Evolutionary conservation across 2,329 filamentous ascomycete species (phyloP).

Genomic region (Lasiodiplodia sp.): DNA sequence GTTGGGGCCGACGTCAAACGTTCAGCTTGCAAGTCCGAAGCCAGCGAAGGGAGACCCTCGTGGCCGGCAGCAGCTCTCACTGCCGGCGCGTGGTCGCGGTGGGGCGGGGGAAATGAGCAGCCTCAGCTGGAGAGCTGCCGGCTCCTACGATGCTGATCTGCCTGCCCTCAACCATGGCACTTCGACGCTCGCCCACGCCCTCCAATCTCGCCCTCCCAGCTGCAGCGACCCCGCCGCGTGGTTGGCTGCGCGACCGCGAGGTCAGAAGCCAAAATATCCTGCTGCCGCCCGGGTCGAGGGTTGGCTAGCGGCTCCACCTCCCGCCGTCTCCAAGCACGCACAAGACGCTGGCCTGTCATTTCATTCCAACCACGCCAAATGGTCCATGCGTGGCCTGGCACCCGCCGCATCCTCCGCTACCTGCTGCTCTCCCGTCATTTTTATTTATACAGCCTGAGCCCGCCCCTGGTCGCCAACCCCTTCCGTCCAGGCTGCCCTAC

Average conservation of each 20-base stretch:
- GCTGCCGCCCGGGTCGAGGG: slow-evolving; percentile 3
- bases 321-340: slow-evolving; percentile 17
- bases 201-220: background rate
- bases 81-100: slow-evolving; percentile 6
- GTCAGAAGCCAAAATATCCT: background rate
- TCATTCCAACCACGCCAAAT: slow-evolving; percentile 13
- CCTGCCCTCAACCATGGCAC: slow-evolving; percentile 15
- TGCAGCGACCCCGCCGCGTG: background rate
- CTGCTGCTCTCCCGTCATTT: slow-evolving; percentile 16
- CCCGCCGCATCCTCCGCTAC: slow-evolving; percentile 5
- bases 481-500: slow-evolving; percentile 6
- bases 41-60: background rate
- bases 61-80: background rate
- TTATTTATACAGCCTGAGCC: slow-evolving; percentile 15
- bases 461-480: background rate
- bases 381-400: slow-evolving; percentile 9
- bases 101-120: slow-evolving; percentile 25
- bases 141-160: slow-evolving; percentile 1
- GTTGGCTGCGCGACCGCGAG: background rate
- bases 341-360: slow-evolving; percentile 19
- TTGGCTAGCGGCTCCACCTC: slow-evolving; percentile 20
- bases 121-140: slow-evolving; percentile 2
- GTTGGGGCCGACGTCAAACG: background rate
- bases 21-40: background rate
- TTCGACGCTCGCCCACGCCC: background rate